Conservation (phyloP, 768 basidiomycete species). For the Podaxis carcinomalis region DNA sequence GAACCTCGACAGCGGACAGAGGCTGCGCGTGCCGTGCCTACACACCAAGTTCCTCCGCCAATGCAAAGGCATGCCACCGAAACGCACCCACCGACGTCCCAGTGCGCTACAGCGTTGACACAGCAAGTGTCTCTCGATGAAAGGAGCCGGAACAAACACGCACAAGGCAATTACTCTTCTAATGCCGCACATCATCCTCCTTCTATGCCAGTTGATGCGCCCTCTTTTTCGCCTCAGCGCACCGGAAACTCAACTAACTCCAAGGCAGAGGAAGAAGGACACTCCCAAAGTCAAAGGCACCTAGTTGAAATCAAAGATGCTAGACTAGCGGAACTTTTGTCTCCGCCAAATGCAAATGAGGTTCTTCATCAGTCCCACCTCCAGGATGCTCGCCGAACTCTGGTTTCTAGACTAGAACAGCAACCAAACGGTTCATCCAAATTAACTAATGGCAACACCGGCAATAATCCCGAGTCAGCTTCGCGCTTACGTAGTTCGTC, state of each 20-base stretch:
- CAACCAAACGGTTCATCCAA: background rate
- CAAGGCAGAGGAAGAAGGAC: background rate
- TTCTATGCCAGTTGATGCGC: background rate
- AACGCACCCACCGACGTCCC: background rate
- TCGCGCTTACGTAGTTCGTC: conserved; percentile 1
- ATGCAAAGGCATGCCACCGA: background rate
- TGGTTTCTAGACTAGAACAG: conserved; percentile 6
- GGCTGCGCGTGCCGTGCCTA: background rate
- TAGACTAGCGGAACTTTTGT: conserved; percentile 3
- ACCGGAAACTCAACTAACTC: background rate
- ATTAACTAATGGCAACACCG: background rate
- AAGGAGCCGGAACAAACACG: background rate
- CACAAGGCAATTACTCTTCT: background rate
- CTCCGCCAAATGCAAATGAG: background rate
- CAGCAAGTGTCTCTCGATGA: conserved; percentile 1
- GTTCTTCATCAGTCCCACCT: conserved; percentile 3
- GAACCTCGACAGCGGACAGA: background rate
- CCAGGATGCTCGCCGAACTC: background rate
- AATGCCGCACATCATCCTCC: background rate
- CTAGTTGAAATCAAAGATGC: background rate
- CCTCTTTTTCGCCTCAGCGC: conserved; percentile 5
- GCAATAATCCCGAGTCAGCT: background rate
- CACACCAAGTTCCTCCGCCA: background rate
- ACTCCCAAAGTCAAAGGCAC: background rate
- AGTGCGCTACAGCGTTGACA: background rate